Conservation (phyloP, 1,284 basidiomycete genomes). For the Grifola frondosa region DNA sequence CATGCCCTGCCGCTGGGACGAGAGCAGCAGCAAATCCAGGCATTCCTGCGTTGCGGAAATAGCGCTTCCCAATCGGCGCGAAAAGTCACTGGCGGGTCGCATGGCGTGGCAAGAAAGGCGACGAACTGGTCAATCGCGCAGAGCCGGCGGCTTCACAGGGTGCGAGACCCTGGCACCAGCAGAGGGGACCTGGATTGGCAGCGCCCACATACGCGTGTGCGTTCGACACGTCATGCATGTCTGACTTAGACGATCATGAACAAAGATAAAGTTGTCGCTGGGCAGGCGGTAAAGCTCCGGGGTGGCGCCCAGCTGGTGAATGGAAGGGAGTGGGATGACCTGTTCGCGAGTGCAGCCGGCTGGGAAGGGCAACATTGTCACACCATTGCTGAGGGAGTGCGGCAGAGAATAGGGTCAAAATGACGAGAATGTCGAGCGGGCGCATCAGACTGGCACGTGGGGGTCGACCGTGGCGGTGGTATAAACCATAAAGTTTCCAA, state of each 20-base stretch:
- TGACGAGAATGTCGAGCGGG: slow-evolving; percentile 12
- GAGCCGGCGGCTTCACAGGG: background rate
- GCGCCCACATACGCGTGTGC: too few relatives aligned
- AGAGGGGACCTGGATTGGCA: too few relatives aligned
- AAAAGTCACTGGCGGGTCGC: background rate
- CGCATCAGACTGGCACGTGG: slow-evolving; percentile 12
- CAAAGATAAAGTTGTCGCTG: too few relatives aligned
- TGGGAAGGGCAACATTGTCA: slow-evolving; percentile 7
- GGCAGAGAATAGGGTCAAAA: slow-evolving; percentile 12
- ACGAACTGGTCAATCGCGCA: background rate
- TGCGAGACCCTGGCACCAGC: too few relatives aligned
- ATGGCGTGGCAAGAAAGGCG: background rate
- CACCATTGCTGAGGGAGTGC: slow-evolving; percentile 8
- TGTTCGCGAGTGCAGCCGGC: too few relatives aligned
- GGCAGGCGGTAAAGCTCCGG: too few relatives aligned
- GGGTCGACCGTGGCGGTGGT: slow-evolving; percentile 9
- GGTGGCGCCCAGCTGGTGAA: too few relatives aligned
- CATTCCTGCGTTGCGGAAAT: background rate
- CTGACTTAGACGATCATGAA: background rate
- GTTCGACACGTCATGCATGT: too few relatives aligned
- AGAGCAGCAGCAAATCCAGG: slow-evolving; percentile 1
- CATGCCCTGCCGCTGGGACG: too few relatives aligned
- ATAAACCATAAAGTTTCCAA: slow-evolving; percentile 22
- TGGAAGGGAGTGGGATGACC: too few relatives aligned
- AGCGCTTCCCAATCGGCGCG: too few relatives aligned